Evolutionary conservation across 345 rosid genomes (phyloP), one percentile per base, ranked within the genome.

Genomic region (Punica granatum): DNA sequence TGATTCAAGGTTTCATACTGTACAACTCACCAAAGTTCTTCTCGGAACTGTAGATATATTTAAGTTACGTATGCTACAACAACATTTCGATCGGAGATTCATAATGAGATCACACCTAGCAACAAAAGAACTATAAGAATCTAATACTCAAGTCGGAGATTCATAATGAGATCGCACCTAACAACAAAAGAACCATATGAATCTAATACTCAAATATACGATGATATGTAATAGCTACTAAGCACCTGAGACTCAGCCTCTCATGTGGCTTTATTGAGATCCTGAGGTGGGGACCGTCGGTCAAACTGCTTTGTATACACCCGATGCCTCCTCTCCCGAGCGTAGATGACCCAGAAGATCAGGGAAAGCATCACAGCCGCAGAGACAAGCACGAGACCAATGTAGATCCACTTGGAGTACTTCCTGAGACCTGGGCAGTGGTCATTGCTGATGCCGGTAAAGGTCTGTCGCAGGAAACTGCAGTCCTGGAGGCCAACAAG

Each of bases 281-380:
- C 61, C 61, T 56, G 61, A 26, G 61, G 60, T 11, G 60, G 61
- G 25, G 61, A 13, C 58, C 34, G 61, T 2, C 6, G 25, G 34
- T n/a, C 44, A 32, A 76, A 76, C 69, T 80, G 79, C 77, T 84
- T 91, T 1, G 96, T 82, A 76, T 89, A 86, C 11, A 83, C 88
- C 3, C 98, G 89, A 69, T 94, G 98, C 71, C 90, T 74, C 37
- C 97, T 77, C 80, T 94, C 97, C 43, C 97, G 70, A 4, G 98
- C 87, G 25, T 94, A 92, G 25, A 94, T 75, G 36, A 94, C 88
- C 98, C 98, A 94, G 81, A 94, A 91, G 74, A 94, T 83, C 69
- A 94, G 65, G 21, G 98, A 94, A 34, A 88, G 77, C 99, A 94
- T 91, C 37, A 91, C 98, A 5, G 92, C 91, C 7, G 81, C 83